Conservation (phyloP, 2,329 filamentous ascomycete species). For the Botryosphaeria agaves region DNA sequence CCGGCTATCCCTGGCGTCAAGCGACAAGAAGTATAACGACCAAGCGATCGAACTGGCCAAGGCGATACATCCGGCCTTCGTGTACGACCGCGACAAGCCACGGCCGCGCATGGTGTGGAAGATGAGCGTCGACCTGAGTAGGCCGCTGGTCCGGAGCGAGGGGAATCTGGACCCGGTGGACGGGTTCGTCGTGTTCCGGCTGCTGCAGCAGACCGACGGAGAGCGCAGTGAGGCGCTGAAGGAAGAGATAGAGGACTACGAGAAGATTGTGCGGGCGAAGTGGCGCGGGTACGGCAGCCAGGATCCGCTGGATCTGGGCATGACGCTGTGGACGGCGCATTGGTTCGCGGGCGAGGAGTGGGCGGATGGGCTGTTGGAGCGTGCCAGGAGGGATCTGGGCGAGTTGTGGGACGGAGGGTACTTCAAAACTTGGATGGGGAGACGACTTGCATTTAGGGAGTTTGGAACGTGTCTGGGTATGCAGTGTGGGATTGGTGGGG, state of each 20-base stretch:
- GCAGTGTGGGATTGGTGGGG: not conserved
- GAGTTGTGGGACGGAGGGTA: slow-evolving; percentile 4
- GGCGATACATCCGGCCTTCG: slow-evolving; percentile 36
- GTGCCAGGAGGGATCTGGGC: slow-evolving; percentile 5
- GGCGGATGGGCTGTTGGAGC: slow-evolving; percentile 17
- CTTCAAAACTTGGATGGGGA: slow-evolving; percentile 1
- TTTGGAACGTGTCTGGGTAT: slow-evolving; percentile 9
- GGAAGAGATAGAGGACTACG: slow-evolving; percentile 36
- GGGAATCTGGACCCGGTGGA: slow-evolving; percentile 40
- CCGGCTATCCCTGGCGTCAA: slow-evolving; percentile 30
- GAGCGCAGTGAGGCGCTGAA: slow-evolving; percentile 19
- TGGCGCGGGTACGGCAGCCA: slow-evolving; percentile 26
- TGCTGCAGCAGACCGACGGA: slow-evolving; percentile 23
- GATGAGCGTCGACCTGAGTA: slow-evolving; percentile 30
- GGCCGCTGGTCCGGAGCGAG: slow-evolving; percentile 30
- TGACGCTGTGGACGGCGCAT: slow-evolving; percentile 40
- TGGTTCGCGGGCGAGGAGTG: slow-evolving; percentile 32
- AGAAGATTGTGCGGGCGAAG: slow-evolving; percentile 27
- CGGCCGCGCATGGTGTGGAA: slow-evolving; percentile 37
- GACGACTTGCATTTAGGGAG: slow-evolving; percentile 8
- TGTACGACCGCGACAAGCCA: slow-evolving; percentile 18
- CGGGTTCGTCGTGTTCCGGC: slow-evolving; percentile 32
- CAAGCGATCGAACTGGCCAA: slow-evolving; percentile 34
- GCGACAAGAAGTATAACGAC: slow-evolving; percentile 29
- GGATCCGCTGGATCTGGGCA: slow-evolving; percentile 39